Evolutionary conservation across 2,329 filamentous ascomycete species (phyloP).

Genomic region (Diplodia mutila): DNA sequence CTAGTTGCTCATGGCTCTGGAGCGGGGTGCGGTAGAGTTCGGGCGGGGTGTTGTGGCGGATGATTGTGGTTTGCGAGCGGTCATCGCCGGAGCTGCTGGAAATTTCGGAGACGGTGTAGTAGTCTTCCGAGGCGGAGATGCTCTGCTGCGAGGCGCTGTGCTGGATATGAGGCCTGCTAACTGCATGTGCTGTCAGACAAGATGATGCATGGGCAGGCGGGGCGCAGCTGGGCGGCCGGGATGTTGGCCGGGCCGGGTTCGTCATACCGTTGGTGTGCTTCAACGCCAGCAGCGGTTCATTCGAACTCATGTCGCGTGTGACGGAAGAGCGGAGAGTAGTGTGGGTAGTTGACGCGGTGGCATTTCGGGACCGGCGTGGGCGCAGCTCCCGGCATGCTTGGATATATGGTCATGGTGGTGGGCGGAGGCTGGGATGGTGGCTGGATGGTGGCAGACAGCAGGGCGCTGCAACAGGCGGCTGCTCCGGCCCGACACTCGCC

Average conservation of each 20-base stretch:
- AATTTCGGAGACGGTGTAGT: slow-evolving; percentile 48
- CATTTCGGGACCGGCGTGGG: slow-evolving; percentile 4
- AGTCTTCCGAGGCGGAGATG: slow-evolving; percentile 55
- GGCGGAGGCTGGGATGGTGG: slow-evolving; percentile 25
- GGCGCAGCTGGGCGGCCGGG: background rate
- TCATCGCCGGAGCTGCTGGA: slow-evolving; percentile 44
- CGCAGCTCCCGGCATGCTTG: background rate
- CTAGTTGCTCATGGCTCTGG: slow-evolving; percentile 43
- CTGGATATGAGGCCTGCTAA: slow-evolving; percentile 45
- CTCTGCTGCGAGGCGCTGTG: slow-evolving; percentile 50
- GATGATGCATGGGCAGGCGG: slow-evolving; percentile 6
- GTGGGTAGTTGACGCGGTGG: background rate
- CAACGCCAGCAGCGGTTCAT: slow-evolving; percentile 26
- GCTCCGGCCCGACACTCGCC: slow-evolving; percentile 1
- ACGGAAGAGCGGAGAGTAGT: background rate
- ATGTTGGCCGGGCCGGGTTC: background rate
- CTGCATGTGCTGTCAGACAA: slow-evolving; percentile 32
- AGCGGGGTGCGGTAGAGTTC: slow-evolving; percentile 40
- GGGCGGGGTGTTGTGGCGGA: slow-evolving; percentile 40
- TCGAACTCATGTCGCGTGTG: slow-evolving; percentile 22
- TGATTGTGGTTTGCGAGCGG: slow-evolving; percentile 33
- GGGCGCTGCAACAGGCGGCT: slow-evolving; percentile 16
- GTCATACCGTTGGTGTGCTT: slow-evolving; percentile 29
- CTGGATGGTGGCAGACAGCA: slow-evolving; percentile 1
- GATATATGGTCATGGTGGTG: slow-evolving; percentile 18